Conservation (phyloP, 352 stramenopile genomes). For the Phytophthora cryptogea region DNA sequence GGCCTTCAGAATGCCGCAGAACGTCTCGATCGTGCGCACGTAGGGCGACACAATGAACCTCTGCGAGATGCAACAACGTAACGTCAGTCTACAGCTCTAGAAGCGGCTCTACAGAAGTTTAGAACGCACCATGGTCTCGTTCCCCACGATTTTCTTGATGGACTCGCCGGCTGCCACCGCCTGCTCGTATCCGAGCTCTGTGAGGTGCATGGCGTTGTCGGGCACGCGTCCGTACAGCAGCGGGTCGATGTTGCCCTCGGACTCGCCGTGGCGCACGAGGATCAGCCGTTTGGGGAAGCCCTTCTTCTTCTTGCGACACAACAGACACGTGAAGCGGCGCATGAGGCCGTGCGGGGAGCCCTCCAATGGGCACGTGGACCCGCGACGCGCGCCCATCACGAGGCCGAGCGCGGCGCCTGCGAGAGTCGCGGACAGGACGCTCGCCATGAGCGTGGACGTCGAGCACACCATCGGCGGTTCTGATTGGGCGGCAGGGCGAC, state of each 20-base stretch:
- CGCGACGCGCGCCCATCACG: slow-evolving; percentile 19
- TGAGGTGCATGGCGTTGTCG: slow-evolving; percentile 88
- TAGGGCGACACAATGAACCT: slow-evolving; percentile 88
- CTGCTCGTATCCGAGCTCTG: slow-evolving; percentile 77
- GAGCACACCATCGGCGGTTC: slow-evolving; percentile 48
- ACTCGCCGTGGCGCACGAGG: slow-evolving; percentile 85
- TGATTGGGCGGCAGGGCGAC: neutral
- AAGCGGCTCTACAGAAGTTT: neutral
- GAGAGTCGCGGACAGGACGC: slow-evolving; percentile 47
- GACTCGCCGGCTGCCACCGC: slow-evolving; percentile 63
- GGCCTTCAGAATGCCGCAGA: slow-evolving; percentile 76
- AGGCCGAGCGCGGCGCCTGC: slow-evolving; percentile 49
- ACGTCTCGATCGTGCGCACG: slow-evolving; percentile 87
- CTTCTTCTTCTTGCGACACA: slow-evolving; percentile 47
- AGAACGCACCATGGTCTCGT: slow-evolving; percentile 66
- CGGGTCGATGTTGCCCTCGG: slow-evolving; percentile 86
- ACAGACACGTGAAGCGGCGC: slow-evolving; percentile 42
- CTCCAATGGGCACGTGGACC: slow-evolving; percentile 22
- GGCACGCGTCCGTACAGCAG: slow-evolving; percentile 73
- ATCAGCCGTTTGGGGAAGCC: slow-evolving; percentile 78
- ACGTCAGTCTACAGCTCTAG: neutral
- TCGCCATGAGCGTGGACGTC: slow-evolving; percentile 47
- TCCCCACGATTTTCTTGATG: slow-evolving; percentile 81
- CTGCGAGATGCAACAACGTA: slow-evolving; percentile 35
- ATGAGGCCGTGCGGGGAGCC: slow-evolving; percentile 26